Conservation (phyloP, 2,329 filamentous ascomycete species). For the Scytalidium sp. region DNA sequence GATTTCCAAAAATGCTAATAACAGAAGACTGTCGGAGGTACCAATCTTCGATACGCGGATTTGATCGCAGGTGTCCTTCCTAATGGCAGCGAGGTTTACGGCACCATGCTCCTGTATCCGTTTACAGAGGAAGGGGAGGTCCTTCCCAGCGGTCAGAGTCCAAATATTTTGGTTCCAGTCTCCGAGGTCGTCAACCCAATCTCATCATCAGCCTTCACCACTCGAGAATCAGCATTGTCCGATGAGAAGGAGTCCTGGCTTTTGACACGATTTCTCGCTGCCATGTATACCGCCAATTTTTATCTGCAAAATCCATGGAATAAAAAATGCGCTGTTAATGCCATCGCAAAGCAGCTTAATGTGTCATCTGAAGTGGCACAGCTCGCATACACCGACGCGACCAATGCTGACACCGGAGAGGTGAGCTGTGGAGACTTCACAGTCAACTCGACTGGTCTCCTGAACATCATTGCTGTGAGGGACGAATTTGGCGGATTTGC, state of each 20-base stretch:
- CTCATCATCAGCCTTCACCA: constrained; percentile 17
- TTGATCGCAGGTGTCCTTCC: constrained; percentile 21
- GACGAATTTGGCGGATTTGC: constrained; percentile 24
- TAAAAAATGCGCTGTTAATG: constrained; percentile 16
- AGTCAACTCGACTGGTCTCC: constrained; percentile 22
- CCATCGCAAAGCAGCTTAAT: constrained; percentile 22
- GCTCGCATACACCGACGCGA: constrained; percentile 23
- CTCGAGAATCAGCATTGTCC: neutral
- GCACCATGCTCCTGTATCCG: constrained; percentile 28
- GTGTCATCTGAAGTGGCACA: constrained; percentile 16
- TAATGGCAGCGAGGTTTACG: constrained; percentile 25
- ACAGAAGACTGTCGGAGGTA: constrained; percentile 23
- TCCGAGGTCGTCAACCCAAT: constrained; percentile 22
- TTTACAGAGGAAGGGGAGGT: constrained; percentile 21
- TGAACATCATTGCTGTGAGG: constrained; percentile 24
- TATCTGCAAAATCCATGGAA: constrained; percentile 18
- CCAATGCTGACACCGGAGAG: constrained; percentile 21
- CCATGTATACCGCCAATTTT: constrained; percentile 26
- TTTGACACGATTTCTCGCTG: constrained; percentile 21
- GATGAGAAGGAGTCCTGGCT: constrained; percentile 4
- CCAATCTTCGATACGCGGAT: constrained; percentile 22
- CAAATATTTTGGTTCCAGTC: constrained; percentile 21
- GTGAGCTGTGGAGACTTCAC: constrained; percentile 21
- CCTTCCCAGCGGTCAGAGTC: constrained; percentile 12
- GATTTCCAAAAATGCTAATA: neutral